Evolutionary conservation across 2,329 filamentous ascomycete genomes (phyloP).

Genomic region (Paracorniculantispora psalliotae): DNA sequence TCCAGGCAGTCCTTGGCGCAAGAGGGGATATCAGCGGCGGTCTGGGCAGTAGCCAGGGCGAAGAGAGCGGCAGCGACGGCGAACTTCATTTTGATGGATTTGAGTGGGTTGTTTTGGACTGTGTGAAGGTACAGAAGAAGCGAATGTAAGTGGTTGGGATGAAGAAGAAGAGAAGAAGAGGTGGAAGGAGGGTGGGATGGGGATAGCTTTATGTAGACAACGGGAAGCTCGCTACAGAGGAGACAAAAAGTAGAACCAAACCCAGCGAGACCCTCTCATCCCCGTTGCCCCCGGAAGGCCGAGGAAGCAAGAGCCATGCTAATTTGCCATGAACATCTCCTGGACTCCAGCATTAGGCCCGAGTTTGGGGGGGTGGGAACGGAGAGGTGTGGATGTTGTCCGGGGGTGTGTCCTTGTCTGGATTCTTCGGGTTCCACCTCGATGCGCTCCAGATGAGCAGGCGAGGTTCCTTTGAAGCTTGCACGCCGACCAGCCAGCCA

Average conservation of each 20-base stretch:
- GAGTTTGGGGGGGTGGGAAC: neutral
- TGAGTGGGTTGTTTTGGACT: conserved; percentile 13
- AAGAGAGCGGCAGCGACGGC: conserved; percentile 30
- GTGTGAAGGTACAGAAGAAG: conserved; percentile 20
- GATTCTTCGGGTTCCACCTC: neutral
- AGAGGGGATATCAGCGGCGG: conserved; percentile 29
- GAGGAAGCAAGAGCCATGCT: neutral
- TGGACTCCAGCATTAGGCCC: neutral
- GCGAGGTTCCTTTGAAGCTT: too few relatives aligned
- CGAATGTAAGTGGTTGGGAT: conserved; percentile 28
- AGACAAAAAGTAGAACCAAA: neutral
- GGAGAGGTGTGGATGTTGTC: neutral
- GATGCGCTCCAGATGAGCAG: neutral
- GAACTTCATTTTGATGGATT: conserved; percentile 35
- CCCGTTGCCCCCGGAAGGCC: neutral
- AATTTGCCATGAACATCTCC: neutral
- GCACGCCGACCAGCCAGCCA: neutral
- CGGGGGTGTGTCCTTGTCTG: neutral
- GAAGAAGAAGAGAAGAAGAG: conserved; percentile 10
- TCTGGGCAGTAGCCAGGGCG: conserved; percentile 31
- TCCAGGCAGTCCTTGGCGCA: conserved; percentile 35
- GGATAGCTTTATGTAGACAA: conserved; percentile 27
- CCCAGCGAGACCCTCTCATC: neutral
- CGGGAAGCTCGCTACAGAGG: neutral
- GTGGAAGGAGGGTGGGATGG: conserved; percentile 18